Conservation (phyloP, 306 rosid species). For the Prunus persica region DNA sequence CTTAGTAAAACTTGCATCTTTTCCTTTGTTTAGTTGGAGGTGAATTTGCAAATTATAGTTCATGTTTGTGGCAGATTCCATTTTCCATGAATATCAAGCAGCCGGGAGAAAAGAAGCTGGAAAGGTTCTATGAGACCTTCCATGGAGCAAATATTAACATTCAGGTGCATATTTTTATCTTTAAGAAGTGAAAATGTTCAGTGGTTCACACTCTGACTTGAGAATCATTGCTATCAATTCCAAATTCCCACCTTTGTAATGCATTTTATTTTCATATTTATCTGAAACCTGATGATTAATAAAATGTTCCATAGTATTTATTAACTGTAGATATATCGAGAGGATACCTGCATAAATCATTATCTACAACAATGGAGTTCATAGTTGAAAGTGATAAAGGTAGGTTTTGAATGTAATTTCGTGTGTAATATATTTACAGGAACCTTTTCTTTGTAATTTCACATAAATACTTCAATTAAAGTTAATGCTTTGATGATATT, state of each 20-base stretch:
- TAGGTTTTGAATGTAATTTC: slow-evolving; percentile 4
- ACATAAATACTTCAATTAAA: slow-evolving; percentile 9
- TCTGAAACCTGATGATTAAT: slow-evolving; percentile 35
- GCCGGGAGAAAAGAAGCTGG: slow-evolving; percentile 50
- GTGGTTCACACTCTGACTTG: neutral
- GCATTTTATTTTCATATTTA: neutral
- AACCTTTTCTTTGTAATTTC: neutral
- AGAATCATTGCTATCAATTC: neutral
- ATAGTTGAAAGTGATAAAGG: slow-evolving; percentile 84
- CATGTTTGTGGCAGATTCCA: slow-evolving; percentile 56
- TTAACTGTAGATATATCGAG: slow-evolving; percentile 73
- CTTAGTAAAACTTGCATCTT: slow-evolving; percentile 7
- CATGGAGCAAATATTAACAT: slow-evolving; percentile 81
- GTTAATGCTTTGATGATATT: slow-evolving; percentile 5
- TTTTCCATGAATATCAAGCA: slow-evolving; percentile 66
- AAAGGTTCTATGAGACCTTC: slow-evolving; percentile 79
- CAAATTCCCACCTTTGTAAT: neutral
- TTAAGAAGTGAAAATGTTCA: neutral
- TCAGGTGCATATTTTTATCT: slow-evolving; percentile 57
- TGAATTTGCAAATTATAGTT: slow-evolving; percentile 16
- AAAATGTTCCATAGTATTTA: slow-evolving; percentile 61
- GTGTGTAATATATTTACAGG: neutral
- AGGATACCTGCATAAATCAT: slow-evolving; percentile 82
- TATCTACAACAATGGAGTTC: slow-evolving; percentile 78
- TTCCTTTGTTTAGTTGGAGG: slow-evolving; percentile 11